Evolutionary conservation across 305 asterid species (phyloP).

Genomic region (Solanum hybrid): DNA sequence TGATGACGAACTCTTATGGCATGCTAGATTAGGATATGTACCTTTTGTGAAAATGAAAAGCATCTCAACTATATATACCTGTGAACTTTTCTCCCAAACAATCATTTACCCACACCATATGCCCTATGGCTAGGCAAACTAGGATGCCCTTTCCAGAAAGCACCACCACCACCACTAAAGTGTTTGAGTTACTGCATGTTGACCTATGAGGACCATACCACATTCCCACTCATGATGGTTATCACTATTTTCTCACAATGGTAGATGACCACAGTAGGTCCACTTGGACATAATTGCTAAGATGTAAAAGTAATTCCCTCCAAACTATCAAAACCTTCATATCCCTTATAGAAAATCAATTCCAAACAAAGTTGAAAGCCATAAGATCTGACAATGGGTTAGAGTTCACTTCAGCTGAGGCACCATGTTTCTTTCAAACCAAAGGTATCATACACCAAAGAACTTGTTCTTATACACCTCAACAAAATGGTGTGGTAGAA

Average conservation of each 20-base stretch:
- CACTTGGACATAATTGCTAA: not conserved
- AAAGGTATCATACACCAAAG: not conserved
- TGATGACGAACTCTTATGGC: not conserved
- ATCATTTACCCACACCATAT: not conserved
- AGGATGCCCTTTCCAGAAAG: not conserved
- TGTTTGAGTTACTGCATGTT: too few species aligned
- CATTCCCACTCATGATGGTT: not conserved
- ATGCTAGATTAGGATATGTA: not conserved
- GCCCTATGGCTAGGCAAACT: not conserved
- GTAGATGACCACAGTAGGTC: not conserved
- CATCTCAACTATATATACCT: not conserved
- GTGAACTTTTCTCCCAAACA: too few species aligned
- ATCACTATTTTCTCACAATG: not conserved
- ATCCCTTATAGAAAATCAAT: not conserved
- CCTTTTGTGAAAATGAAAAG: not conserved
- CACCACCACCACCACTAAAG: not conserved
- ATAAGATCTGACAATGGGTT: not conserved
- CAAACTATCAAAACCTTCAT: not conserved
- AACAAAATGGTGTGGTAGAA: too few species aligned
- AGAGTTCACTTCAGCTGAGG: not conserved
- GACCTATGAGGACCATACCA: not conserved
- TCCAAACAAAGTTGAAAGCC: not conserved
- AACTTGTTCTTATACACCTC: not conserved
- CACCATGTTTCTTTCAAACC: not conserved
- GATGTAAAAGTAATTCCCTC: not conserved